Evolutionary conservation across 2,329 filamentous ascomycete species (phyloP).

Genomic region (Fusarium burgessii): DNA sequence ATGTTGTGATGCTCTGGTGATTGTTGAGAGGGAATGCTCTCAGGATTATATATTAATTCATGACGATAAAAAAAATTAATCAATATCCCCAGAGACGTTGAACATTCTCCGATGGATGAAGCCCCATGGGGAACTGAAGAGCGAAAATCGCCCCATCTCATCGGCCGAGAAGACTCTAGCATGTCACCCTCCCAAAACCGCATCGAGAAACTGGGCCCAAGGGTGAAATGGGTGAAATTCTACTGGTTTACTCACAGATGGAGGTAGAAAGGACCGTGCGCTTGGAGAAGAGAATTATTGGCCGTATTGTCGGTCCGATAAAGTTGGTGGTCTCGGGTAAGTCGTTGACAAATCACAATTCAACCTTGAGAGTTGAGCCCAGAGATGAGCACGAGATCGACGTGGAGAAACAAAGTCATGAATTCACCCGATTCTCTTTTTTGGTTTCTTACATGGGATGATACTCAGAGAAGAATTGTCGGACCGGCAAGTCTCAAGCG

Average conservation of each 20-base stretch:
- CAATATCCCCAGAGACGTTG: not conserved
- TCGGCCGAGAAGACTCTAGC: not conserved
- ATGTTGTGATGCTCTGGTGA: not conserved
- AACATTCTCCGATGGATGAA: not conserved
- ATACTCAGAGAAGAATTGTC: not conserved
- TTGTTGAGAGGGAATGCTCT: not conserved
- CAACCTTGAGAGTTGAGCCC: conserved; percentile 10
- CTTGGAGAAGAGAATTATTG: not conserved
- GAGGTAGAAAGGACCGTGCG: not conserved
- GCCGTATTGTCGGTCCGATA: conserved; percentile 12
- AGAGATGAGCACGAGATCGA: not conserved
- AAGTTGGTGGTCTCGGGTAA: not conserved
- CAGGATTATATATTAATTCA: not conserved
- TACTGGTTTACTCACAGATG: not conserved
- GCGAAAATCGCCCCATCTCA: not conserved
- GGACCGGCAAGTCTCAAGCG: not conserved
- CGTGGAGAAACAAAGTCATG: not conserved
- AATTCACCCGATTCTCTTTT: not conserved
- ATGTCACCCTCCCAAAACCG: not conserved
- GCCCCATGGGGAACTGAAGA: conserved; percentile 8
- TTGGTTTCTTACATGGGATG: not conserved
- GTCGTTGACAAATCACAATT: conserved; percentile 24
- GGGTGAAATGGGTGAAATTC: conserved; percentile 25
- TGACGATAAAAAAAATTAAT: fast-evolving
- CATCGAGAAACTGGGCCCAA: not conserved